A percentile compares a stretch with the other conserved stretches of the same genome.
Evolutionary conservation across 2,329 filamentous ascomycete genomes (phyloP).

Genomic region (Hirsutella minnesotensis): DNA sequence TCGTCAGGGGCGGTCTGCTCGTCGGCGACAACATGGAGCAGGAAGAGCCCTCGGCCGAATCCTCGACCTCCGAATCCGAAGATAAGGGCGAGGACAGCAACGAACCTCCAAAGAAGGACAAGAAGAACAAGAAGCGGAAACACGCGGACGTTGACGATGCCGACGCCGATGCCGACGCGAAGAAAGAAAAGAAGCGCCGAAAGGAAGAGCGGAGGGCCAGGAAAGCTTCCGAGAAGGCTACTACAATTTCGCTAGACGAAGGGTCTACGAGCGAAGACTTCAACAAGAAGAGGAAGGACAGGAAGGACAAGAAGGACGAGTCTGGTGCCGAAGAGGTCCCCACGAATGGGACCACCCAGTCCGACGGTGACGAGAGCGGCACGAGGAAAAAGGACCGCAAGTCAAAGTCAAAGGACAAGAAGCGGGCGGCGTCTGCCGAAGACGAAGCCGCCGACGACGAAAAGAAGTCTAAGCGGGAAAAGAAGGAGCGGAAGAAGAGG

Average conservation of each 20-base stretch:
- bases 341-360: no score
- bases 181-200: constrained; percentile 23
- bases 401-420: constrained; percentile 10
- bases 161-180: constrained; percentile 11
- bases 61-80: constrained; percentile 4
- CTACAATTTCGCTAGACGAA: constrained; percentile 8
- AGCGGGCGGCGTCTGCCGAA: background rate
- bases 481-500: constrained; percentile 38
- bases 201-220: constrained; percentile 25
- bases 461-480: constrained; percentile 29
- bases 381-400: constrained; percentile 2
- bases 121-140: constrained; percentile 39
- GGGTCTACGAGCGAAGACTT: constrained; percentile 8
- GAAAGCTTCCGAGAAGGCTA: constrained; percentile 5
- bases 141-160: constrained; percentile 24
- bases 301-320: constrained; percentile 25
- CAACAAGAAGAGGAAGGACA: constrained; percentile 17
- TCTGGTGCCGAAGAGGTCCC: background rate
- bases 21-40: constrained; percentile 44
- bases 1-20: constrained; percentile 72
- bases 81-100: constrained; percentile 14
- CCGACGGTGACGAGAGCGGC: constrained; percentile 6
- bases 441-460: constrained; percentile 14
- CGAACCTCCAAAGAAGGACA: constrained; percentile 19
- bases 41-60: constrained; percentile 10